These are phyloP conservation scores for Neocallimastix lanati DNA, from an alignment of 192 early-diverging fungal species.

Conservation along the genomic window DNA sequence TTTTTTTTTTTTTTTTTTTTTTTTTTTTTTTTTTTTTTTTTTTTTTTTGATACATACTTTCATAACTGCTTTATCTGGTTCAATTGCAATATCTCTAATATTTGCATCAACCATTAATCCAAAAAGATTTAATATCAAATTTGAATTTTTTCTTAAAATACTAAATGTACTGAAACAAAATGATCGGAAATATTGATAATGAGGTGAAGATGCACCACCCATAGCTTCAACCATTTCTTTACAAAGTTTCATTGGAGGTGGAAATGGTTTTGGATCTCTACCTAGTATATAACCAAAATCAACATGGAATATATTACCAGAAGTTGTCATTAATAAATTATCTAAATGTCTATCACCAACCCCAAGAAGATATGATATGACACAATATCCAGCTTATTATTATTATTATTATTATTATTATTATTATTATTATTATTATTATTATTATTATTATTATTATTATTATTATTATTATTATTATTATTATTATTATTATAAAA, in stretches of 20 bases:
- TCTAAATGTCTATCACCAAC: slow-evolving; percentile 97
- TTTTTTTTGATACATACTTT: slow-evolving; percentile 36
- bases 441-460: too few species aligned
- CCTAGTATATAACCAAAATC: slow-evolving; percentile 99
- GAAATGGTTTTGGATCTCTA: slow-evolving; percentile 97
- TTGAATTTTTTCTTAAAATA: slow-evolving; percentile 77
- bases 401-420: too few species aligned
- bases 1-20: background rate
- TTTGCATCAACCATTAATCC: slow-evolving; percentile 94
- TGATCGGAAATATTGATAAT: slow-evolving; percentile 78
- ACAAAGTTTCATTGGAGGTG: slow-evolving; percentile 98
- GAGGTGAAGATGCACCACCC: slow-evolving; percentile 76
- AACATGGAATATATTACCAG: slow-evolving; percentile 84
- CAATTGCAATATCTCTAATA: slow-evolving; percentile 91
- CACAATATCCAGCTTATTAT: slow-evolving; percentile 98
- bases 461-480: too few species aligned
- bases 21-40: slow-evolving; percentile 7
- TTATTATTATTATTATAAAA: too few species aligned
- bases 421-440: background rate
- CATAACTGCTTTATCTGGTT: slow-evolving; percentile 89
- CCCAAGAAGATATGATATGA: slow-evolving; percentile 93
- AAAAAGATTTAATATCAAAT: slow-evolving; percentile 93
- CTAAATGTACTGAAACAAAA: slow-evolving; percentile 93
- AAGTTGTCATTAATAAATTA: slow-evolving; percentile 66
- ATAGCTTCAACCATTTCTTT: slow-evolving; percentile 99